Evolutionary conservation across 1,139 yeast genomes (phyloP).

Genomic region (Yamadazyma atlantica): DNA sequence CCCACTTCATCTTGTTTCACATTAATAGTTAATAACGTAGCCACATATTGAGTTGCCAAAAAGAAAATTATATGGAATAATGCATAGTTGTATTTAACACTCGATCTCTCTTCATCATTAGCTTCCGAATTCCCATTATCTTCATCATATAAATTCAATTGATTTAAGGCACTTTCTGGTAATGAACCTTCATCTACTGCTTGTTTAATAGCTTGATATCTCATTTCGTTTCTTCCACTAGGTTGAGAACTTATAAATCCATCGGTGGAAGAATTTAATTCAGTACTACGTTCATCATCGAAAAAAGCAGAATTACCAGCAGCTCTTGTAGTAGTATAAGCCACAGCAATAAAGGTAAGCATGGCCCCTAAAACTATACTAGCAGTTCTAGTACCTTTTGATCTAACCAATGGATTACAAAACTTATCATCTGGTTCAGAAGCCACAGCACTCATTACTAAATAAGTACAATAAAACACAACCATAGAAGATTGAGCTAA

Average conservation of each 20-base stretch:
- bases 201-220: slow-evolving; percentile 85
- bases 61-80: slow-evolving; percentile 89
- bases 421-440: slow-evolving; percentile 92
- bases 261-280: slow-evolving; percentile 11
- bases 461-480: slow-evolving; percentile 86
- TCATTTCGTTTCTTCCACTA: slow-evolving; percentile 64
- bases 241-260: slow-evolving; percentile 51
- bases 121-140: slow-evolving; percentile 25
- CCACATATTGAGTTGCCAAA: slow-evolving; percentile 96
- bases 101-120: slow-evolving; percentile 60
- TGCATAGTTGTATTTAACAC: slow-evolving; percentile 83
- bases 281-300: slow-evolving; percentile 28
- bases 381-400: slow-evolving; percentile 86
- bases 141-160: slow-evolving; percentile 59
- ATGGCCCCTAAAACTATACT: slow-evolving; percentile 88
- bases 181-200: slow-evolving; percentile 94
- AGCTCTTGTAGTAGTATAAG: slow-evolving; percentile 96
- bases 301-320: slow-evolving; percentile 75
- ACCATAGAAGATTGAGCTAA: slow-evolving; percentile 97
- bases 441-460: slow-evolving; percentile 90
- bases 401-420: slow-evolving; percentile 90
- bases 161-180: slow-evolving; percentile 87
- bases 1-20: slow-evolving; percentile 84
- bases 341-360: slow-evolving; percentile 92
- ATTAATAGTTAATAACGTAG: slow-evolving; percentile 87